Evolutionary conservation across 352 stramenopile species (phyloP).

Genomic region (Phytophthora litchii): DNA sequence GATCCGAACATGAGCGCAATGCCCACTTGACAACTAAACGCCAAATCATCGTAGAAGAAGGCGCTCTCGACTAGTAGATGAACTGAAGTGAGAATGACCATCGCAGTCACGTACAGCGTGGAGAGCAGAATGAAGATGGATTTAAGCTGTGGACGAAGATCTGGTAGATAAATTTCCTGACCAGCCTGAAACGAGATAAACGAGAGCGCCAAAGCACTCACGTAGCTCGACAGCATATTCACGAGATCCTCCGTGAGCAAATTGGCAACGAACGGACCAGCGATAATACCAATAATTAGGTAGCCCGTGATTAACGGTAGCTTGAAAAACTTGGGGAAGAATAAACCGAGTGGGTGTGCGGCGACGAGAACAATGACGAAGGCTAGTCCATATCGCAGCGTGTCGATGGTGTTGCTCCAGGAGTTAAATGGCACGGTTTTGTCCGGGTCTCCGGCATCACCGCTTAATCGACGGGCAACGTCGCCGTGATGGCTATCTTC

Average conservation of each 20-base stretch:
- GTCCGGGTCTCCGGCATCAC: conserved; percentile 17
- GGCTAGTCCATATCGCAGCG: conserved; percentile 46
- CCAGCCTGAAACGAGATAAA: conserved; percentile 80
- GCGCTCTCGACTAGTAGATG: conserved; percentile 39
- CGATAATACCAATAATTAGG: conserved; percentile 60
- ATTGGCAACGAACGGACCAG: conserved; percentile 61
- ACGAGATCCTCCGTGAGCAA: conserved; percentile 46
- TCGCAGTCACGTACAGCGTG: conserved; percentile 53
- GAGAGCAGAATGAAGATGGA: conserved; percentile 54
- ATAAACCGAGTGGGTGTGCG: conserved; percentile 60
- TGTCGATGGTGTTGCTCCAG: conserved; percentile 41
- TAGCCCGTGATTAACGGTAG: conserved; percentile 73
- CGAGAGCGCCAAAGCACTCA: conserved; percentile 66
- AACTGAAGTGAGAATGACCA: conserved; percentile 52
- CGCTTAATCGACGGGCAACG: conserved; percentile 27
- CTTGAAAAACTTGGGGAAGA: conserved; percentile 62
- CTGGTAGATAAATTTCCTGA: conserved; percentile 70
- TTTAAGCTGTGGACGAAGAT: conserved; percentile 62
- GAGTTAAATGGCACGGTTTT: conserved; percentile 53
- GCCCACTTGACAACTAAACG: conserved; percentile 49
- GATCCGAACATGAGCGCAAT: conserved; percentile 75
- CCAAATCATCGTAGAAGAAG: conserved; percentile 63
- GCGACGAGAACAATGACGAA: conserved; percentile 65
- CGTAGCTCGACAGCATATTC: conserved; percentile 49
- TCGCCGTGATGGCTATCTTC: neutral